Conservation (phyloP, 352 stramenopile genomes). For the Globisporangium mamillatum region DNA sequence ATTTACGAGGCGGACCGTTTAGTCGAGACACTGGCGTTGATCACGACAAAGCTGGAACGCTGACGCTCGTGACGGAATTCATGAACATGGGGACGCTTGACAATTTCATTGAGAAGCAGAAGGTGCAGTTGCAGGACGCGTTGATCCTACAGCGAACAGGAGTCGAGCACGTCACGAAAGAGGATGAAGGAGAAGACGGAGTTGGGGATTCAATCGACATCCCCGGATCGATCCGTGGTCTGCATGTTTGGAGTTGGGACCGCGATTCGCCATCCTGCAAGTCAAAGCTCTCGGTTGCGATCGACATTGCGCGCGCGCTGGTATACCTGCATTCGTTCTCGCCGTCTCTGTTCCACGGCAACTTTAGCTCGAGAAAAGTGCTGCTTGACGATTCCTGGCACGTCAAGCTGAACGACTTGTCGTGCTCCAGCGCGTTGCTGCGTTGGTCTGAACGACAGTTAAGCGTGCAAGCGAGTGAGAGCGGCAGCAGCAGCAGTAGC, state of each 20-base stretch:
- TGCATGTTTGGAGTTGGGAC: slow-evolving; percentile 26
- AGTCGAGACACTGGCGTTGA: not conserved
- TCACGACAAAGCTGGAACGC: not conserved
- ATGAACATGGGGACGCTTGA: slow-evolving; percentile 38
- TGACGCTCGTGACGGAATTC: slow-evolving; percentile 42
- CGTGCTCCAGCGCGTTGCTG: slow-evolving; percentile 36
- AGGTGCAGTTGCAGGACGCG: slow-evolving; percentile 17
- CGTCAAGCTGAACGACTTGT: slow-evolving; percentile 44
- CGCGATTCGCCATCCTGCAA: slow-evolving; percentile 23
- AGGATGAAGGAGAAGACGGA: not conserved
- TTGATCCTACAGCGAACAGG: slow-evolving; percentile 10
- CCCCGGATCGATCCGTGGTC: not conserved
- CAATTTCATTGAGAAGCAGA: slow-evolving; percentile 33
- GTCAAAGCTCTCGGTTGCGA: slow-evolving; percentile 39
- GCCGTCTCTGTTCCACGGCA: slow-evolving; percentile 36
- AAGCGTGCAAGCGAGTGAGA: slow-evolving; percentile 6
- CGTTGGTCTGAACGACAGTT: slow-evolving; percentile 33
- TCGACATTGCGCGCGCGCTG: slow-evolving; percentile 36
- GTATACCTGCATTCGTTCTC: slow-evolving; percentile 49
- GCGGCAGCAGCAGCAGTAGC: not conserved
- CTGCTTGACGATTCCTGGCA: slow-evolving; percentile 36
- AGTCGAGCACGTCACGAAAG: not conserved
- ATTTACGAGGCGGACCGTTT: slow-evolving; percentile 13
- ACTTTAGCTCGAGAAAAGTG: slow-evolving; percentile 44
- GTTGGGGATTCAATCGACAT: not conserved